Conservation (phyloP, 1,284 basidiomycete genomes). For the Pterula multifida region DNA sequence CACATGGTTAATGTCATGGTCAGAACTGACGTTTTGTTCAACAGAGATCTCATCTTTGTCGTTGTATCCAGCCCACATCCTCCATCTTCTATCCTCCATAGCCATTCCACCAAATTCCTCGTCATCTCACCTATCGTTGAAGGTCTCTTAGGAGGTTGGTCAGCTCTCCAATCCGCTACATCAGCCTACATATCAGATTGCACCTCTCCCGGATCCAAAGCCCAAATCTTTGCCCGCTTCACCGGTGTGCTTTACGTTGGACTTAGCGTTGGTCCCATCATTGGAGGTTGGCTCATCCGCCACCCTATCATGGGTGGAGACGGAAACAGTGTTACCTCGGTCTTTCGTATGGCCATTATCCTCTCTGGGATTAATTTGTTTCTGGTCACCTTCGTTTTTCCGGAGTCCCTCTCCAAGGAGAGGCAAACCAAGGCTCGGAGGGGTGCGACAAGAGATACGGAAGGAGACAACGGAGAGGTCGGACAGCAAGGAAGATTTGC, state of each 20-base stretch:
- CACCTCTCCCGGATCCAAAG: slow-evolving; percentile 74
- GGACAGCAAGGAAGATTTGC: slow-evolving; percentile 7
- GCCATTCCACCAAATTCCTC: slow-evolving; percentile 52
- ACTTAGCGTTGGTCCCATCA: slow-evolving; percentile 57
- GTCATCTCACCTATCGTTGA: slow-evolving; percentile 74
- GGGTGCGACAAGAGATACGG: slow-evolving; percentile 7
- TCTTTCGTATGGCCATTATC: slow-evolving; percentile 45
- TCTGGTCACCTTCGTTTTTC: slow-evolving; percentile 45
- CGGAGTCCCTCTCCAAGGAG: slow-evolving; percentile 45
- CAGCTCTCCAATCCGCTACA: slow-evolving; percentile 65
- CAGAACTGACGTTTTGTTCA: slow-evolving; percentile 4
- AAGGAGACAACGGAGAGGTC: not conserved
- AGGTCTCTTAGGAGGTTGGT: slow-evolving; percentile 80
- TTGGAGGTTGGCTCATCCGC: slow-evolving; percentile 63
- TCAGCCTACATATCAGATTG: slow-evolving; percentile 83
- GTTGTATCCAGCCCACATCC: slow-evolving; percentile 61
- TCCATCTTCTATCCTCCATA: slow-evolving; percentile 43
- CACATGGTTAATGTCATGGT: no score
- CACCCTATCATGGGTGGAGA: slow-evolving; percentile 25
- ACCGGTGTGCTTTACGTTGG: slow-evolving; percentile 62
- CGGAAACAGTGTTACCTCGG: slow-evolving; percentile 32
- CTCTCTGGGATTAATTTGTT: slow-evolving; percentile 36
- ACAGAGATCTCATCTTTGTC: slow-evolving; percentile 69
- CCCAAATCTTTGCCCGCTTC: slow-evolving; percentile 73
- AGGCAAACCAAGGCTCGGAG: slow-evolving; percentile 20